A percentile compares a stretch with the other conserved stretches of the same genome.
These are phyloP conservation scores for Globisporangium sylvaticum DNA, from an alignment of 352 stramenopile species.

Conservation along the genomic window DNA sequence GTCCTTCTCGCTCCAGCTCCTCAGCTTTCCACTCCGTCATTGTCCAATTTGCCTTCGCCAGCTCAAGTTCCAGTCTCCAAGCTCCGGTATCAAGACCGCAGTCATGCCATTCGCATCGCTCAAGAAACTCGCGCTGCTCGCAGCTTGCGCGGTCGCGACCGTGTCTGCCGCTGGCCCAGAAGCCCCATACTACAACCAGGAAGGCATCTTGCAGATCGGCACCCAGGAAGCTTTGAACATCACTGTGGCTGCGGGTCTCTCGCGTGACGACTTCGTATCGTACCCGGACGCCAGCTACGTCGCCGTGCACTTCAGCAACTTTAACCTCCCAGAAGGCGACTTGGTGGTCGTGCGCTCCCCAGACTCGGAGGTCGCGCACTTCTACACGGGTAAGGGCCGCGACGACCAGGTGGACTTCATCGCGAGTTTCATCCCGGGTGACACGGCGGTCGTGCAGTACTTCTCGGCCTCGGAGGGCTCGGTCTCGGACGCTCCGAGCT, in stretches of 20 bases:
- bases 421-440: conserved; percentile 37
- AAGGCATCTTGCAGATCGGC: background rate
- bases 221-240: background rate
- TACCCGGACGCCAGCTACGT: conserved; percentile 53
- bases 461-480: conserved; percentile 14
- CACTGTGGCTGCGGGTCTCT: conserved; percentile 10
- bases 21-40: background rate
- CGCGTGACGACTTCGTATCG: conserved; percentile 31
- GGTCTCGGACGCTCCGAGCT: conserved; percentile 10
- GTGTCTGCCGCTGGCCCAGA: background rate
- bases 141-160: background rate
- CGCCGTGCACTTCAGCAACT: conserved; percentile 45
- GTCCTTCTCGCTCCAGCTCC: background rate
- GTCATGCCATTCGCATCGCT: background rate
- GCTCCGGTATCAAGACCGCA: background rate
- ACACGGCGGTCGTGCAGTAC: conserved; percentile 43
- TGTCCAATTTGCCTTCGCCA: background rate
- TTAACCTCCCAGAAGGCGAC: conserved; percentile 51
- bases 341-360: conserved; percentile 42
- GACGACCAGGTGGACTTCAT: conserved; percentile 35
- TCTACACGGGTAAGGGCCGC: conserved; percentile 35
- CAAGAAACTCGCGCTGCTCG: background rate
- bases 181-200: background rate
- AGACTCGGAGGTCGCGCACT: conserved; percentile 20
- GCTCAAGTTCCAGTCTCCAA: background rate